Conservation (phyloP, 225 moss, liverwort and hornwort genomes). For the Bryum argenteum region DNA sequence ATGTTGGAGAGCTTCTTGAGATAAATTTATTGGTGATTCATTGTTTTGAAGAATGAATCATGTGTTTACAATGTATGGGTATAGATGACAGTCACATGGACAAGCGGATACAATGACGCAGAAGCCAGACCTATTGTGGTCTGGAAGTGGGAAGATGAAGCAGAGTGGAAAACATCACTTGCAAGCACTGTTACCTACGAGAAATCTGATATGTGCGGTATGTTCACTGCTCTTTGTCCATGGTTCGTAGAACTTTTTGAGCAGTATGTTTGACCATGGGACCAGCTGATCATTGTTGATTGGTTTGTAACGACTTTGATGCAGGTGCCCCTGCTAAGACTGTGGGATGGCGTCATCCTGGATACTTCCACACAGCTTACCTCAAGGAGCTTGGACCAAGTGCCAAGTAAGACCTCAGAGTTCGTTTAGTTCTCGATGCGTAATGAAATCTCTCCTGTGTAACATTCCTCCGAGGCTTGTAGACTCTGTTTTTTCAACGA, state of each 20-base stretch:
- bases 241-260: neutral
- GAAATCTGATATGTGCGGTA: slow-evolving; percentile 27
- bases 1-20: neutral
- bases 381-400: slow-evolving; percentile 32
- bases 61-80: neutral
- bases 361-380: slow-evolving; percentile 23
- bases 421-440: neutral
- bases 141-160: slow-evolving; percentile 33
- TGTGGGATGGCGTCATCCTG: slow-evolving; percentile 28
- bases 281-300: neutral
- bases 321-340: slow-evolving; percentile 26
- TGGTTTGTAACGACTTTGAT: neutral
- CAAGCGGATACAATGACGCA: slow-evolving; percentile 39
- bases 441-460: neutral
- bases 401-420: slow-evolving; percentile 19
- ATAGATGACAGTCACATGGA: slow-evolving; percentile 58
- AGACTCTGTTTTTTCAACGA: neutral
- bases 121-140: slow-evolving; percentile 38
- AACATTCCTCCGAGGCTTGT: neutral
- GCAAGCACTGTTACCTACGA: slow-evolving; percentile 46
- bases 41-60: neutral
- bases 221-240: neutral
- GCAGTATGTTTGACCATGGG: neutral
- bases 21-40: neutral
- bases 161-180: slow-evolving; percentile 25